Evolutionary conservation across 352 stramenopile species (phyloP), one percentile per base, ranked within the genome.

Genomic region (Pythium phragmitis): DNA sequence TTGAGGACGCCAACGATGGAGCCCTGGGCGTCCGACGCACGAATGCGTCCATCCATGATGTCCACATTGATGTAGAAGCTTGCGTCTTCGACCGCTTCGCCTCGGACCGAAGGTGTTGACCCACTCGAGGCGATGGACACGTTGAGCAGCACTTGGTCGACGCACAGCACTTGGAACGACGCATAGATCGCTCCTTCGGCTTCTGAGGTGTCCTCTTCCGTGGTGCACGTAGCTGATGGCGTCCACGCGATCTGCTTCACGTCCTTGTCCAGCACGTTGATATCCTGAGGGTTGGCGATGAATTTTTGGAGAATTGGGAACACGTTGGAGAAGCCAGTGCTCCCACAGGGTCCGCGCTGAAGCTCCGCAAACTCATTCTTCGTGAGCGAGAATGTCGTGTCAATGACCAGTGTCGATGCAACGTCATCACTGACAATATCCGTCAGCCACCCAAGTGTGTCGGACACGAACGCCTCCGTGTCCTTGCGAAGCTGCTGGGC

Each of bases 291-390:
- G 49, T 54, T 26, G 19, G 60, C 47, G 13, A 74, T 36, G 13
- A 76, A 76, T 37, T 60, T 56, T 12, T 65, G 39, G 13, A 76
- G 34, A n/a, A 69, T 48, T 4, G 43, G 37, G 46, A 76, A 76
- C 0, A 61, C 50, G 16, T 57, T 57, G 2, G 17, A 7, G 2
- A 66, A 30, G 7, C 19, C 26, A 14, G 37, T 33, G 39, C 50
- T 41, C n/a, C 37, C 42, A 45, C 49, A 42, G 12, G 50, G 19
- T 8, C 47, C 59, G 21, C 8, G 30, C 4, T 54, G 9, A 1
- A 61, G 14, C 17, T 67, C 46, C 8, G 52, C 52, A 9, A 28
- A 37, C 26, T 54, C 51, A 12, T 19, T 61, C 33, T 67, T 67
- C 17, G 50, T 61, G 16, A 67, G 43, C 16, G 60, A 67, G 23